These are phyloP conservation scores for Pinus tabuliformis DNA, from an alignment of 75 land plant species.

Conservation along the genomic window DNA sequence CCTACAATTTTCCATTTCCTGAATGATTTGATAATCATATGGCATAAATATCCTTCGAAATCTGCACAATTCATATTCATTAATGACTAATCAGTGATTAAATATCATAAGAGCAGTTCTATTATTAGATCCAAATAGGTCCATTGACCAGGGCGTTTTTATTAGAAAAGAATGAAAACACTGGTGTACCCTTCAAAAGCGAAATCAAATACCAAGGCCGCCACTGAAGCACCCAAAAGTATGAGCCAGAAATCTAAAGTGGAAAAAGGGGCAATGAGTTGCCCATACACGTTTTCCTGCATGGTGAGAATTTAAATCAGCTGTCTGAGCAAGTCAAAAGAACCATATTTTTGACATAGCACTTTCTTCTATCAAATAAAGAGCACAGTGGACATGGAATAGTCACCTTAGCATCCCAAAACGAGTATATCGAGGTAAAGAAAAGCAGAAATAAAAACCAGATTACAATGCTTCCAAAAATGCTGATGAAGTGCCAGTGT, in stretches of 20 bases:
- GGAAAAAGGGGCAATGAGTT: conserved; percentile 30
- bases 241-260: conserved; percentile 47
- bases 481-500: conserved; percentile 40
- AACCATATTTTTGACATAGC: background rate
- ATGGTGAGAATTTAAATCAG: background rate
- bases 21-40: conserved; percentile 46
- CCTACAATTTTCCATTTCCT: conserved; percentile 16
- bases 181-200: conserved; percentile 20
- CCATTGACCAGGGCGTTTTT: background rate
- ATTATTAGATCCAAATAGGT: background rate
- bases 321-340: background rate
- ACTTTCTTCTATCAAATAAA: background rate
- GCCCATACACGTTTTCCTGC: conserved; percentile 41
- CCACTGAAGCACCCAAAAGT: conserved; percentile 28
- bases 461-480: conserved; percentile 36
- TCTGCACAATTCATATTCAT: conserved; percentile 15
- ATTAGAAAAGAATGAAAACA: background rate
- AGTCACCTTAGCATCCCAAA: conserved; percentile 30
- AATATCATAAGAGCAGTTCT: background rate
- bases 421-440: conserved; percentile 34
- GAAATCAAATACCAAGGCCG: conserved; percentile 33
- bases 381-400: background rate
- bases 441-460: conserved; percentile 45
- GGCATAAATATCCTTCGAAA: conserved; percentile 42
- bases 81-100: background rate